Conservation (phyloP, 1,284 basidiomycete species). For the Neotropicomus parvogracilis region DNA sequence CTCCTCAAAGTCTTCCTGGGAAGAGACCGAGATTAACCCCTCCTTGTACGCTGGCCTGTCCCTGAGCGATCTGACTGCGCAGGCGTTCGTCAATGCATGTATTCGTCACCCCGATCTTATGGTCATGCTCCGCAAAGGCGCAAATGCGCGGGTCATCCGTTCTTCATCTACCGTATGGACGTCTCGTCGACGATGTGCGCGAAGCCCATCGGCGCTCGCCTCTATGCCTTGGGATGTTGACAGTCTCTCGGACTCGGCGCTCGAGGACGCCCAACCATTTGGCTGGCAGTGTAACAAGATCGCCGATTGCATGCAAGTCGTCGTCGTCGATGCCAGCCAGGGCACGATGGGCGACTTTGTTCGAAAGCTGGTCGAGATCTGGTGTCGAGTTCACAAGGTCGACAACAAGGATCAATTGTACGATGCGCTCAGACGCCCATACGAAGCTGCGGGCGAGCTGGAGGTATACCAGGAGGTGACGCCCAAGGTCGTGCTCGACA, state of each 20-base stretch:
- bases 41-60: constrained; percentile 26
- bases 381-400: constrained; percentile 30
- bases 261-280: constrained; percentile 25
- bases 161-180: constrained; percentile 28
- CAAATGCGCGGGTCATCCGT: constrained; percentile 25
- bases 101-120: constrained; percentile 31
- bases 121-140: constrained; percentile 32
- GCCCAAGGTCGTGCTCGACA: constrained; percentile 7
- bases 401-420: constrained; percentile 18
- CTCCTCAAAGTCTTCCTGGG: constrained; percentile 20
- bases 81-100: constrained; percentile 30
- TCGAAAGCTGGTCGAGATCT: constrained; percentile 25
- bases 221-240: constrained; percentile 24
- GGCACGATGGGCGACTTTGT: constrained; percentile 29
- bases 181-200: constrained; percentile 27
- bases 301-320: constrained; percentile 29
- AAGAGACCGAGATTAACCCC: constrained; percentile 27
- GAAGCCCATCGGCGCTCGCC: constrained; percentile 23
- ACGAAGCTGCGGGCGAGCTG: constrained; percentile 26
- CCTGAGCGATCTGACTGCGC: constrained; percentile 27
- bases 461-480: constrained; percentile 16
- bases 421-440: constrained; percentile 16
- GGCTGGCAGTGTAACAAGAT: constrained; percentile 15
- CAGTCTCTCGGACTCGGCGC: constrained; percentile 15
- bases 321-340: constrained; percentile 26